These are phyloP conservation scores for Tinospora cordifolia DNA, from an alignment of 164 flowering plant genomes.

Conservation along the genomic window DNA sequence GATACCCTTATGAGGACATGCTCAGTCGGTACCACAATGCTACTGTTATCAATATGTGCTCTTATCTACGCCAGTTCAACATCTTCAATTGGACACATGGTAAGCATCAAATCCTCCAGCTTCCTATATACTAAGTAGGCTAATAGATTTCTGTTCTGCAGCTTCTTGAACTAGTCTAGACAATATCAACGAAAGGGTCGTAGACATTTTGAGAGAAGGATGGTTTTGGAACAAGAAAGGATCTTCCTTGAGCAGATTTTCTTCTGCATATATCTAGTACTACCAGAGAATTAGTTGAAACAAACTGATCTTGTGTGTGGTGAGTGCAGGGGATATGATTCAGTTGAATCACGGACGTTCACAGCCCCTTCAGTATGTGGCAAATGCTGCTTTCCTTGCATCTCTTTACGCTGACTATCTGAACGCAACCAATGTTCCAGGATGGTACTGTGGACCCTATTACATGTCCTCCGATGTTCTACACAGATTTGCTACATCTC, in stretches of 20 bases:
- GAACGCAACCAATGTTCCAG: conserved; percentile 51
- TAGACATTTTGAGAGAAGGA: too few species aligned
- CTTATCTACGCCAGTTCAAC: conserved; percentile 42
- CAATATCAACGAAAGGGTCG: not conserved
- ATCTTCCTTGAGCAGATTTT: too few species aligned
- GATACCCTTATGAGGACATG: conserved; percentile 62
- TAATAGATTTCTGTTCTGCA: too few species aligned
- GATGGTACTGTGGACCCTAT: conserved; percentile 50
- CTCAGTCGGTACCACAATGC: conserved; percentile 44
- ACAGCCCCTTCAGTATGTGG: conserved; percentile 61
- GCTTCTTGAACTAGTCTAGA: too few species aligned
- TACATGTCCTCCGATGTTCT: conserved; percentile 26
- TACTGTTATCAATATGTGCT: conserved; percentile 61
- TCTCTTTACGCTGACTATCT: conserved; percentile 61
- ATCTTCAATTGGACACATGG: conserved; percentile 67
- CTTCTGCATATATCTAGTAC: too few species aligned
- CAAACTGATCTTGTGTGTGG: too few species aligned
- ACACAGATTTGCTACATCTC: conserved; percentile 49
- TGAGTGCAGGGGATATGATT: conserved; percentile 75
- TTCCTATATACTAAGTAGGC: too few species aligned
- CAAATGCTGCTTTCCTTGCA: conserved; percentile 69
- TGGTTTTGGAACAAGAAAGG: too few species aligned
- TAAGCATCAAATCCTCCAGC: conserved; percentile 10
- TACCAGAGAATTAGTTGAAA: too few species aligned
- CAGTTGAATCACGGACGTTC: conserved; percentile 46